Base-by-base conservation (phyloP, 208 protist species). In the Leptomonas seymouri region DNA sequence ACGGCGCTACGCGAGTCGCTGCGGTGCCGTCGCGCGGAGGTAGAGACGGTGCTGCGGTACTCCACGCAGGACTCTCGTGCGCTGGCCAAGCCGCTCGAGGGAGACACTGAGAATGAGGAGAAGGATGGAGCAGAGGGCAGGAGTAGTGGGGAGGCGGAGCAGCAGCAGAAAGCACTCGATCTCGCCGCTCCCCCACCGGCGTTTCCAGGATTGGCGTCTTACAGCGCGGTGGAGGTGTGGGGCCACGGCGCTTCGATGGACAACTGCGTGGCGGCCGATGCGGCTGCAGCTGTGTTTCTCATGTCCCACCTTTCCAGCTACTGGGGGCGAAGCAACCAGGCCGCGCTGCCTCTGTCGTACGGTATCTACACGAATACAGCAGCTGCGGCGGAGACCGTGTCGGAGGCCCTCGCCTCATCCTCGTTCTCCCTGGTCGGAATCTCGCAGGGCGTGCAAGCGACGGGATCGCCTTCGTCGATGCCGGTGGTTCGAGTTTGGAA, bases 201-300 rank as follows among this genome's bases (percentile, higher is more conserved):
- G 50, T 86, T 92, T 72, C 69, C 62, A 28, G 88, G 81, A n/a
- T 60, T 85, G 63, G 82, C 78, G 55, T 90, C 83, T 4, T 78
- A 60, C 74, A 83, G 76, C 58, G 64, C 82, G 36, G 71, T 96
- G 30, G 86, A 94, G 66, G 62, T 86, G 62, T 96, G 91, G 89
- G 90, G 82, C 34, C 88, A 96, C 75, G 88, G 87, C 16, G 83
- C 81, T 42, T 68, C 86, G 8, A 36, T 79, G 27, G 61, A 50
- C 20, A 54, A 74, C n/a, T 74, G 58, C 58, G 61, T 80, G n/a
- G 59, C 65, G 4, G 86, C 86, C 42, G 91, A 96, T 59, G 63
- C 74, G 3, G 66, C 76, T 11, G 89, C 86, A 7, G 83, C 89
- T 9, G 48, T 62, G 20, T 94, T 94, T 67, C 53, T 92, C 36